Evolutionary conservation across 306 rosid species (phyloP).

Genomic region (Pueraria montana): DNA sequence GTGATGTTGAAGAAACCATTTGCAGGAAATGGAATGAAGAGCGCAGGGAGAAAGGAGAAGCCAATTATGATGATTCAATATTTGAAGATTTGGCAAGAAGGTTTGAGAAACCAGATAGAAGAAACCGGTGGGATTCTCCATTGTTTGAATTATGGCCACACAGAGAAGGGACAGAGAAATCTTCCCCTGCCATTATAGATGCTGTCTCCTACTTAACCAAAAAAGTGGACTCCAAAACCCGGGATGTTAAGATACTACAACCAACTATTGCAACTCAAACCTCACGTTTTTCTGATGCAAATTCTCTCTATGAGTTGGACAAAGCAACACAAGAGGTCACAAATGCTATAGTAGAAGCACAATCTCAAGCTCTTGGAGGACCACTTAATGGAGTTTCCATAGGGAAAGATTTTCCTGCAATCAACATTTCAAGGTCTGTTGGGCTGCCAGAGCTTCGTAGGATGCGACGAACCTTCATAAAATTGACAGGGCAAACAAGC

Average conservation of each 20-base stretch:
- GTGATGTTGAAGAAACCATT: slow-evolving; percentile 74
- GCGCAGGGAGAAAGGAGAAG: slow-evolving; percentile 76
- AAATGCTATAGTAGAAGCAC: slow-evolving; percentile 85
- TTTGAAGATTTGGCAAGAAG: slow-evolving; percentile 87
- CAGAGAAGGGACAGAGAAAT: slow-evolving; percentile 68
- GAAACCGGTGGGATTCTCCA: slow-evolving; percentile 97
- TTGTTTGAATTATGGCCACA: slow-evolving; percentile 86
- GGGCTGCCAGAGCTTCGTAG: slow-evolving; percentile 93
- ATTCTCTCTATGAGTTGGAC: slow-evolving; percentile 87
- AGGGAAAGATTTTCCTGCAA: slow-evolving; percentile 73
- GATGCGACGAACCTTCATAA: slow-evolving; percentile 82
- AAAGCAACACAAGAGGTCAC: slow-evolving; percentile 90
- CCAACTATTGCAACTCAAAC: slow-evolving; percentile 95
- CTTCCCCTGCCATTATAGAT: slow-evolving; percentile 69
- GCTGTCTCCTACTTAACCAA: slow-evolving; percentile 76
- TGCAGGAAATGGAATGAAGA: slow-evolving; percentile 88
- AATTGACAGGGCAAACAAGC: slow-evolving; percentile 93
- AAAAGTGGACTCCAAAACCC: slow-evolving; percentile 75
- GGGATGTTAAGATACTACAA: slow-evolving; percentile 86
- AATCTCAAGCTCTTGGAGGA: slow-evolving; percentile 86
- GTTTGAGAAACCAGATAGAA: slow-evolving; percentile 87
- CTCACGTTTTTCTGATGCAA: slow-evolving; percentile 73
- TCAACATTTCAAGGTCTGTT: slow-evolving; percentile 71
- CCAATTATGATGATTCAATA: slow-evolving; percentile 67
- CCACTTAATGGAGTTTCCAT: slow-evolving; percentile 75